Conservation (phyloP, 768 basidiomycete genomes). For the Pisolithus sp. region DNA sequence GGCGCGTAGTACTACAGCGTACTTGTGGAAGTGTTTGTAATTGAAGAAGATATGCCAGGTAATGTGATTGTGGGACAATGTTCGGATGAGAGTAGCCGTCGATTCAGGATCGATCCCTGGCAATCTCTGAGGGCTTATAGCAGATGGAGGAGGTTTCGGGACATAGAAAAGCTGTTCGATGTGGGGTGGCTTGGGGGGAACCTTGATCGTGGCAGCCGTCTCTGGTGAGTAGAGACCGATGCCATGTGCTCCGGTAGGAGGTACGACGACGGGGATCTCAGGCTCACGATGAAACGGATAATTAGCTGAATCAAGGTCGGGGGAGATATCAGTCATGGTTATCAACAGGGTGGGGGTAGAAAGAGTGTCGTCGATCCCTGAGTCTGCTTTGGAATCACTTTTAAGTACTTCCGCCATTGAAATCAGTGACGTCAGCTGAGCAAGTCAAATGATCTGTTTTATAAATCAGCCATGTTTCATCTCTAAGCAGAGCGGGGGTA, state of each 20-base stretch:
- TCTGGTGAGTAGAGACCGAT: conserved; percentile 3
- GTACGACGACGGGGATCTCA: background rate
- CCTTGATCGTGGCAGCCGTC: background rate
- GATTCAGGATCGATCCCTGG: conserved; percentile 26
- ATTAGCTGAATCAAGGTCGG: background rate
- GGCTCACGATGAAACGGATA: background rate
- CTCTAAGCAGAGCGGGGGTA: too few species aligned
- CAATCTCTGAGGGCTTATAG: conserved; percentile 18
- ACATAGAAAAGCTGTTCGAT: conserved; percentile 3
- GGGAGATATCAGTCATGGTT: background rate
- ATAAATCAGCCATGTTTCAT: background rate
- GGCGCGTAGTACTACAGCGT: background rate
- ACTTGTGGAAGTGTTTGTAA: conserved; percentile 32
- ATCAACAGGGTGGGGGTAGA: too few species aligned
- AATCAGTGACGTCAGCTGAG: too few species aligned
- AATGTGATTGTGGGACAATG: conserved; percentile 24
- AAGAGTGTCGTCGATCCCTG: too few species aligned
- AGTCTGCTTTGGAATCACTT: too few species aligned
- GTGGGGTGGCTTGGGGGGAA: background rate
- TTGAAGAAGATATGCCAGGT: conserved; percentile 33
- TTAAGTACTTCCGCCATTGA: too few species aligned
- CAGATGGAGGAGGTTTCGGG: conserved; percentile 7
- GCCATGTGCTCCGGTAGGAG: background rate
- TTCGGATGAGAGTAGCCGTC: conserved; percentile 11
- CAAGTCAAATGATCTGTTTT: background rate